These are phyloP conservation scores for Emericellopsis cladophorae DNA, from an alignment of 2,329 filamentous ascomycete species.

Conservation along the genomic window DNA sequence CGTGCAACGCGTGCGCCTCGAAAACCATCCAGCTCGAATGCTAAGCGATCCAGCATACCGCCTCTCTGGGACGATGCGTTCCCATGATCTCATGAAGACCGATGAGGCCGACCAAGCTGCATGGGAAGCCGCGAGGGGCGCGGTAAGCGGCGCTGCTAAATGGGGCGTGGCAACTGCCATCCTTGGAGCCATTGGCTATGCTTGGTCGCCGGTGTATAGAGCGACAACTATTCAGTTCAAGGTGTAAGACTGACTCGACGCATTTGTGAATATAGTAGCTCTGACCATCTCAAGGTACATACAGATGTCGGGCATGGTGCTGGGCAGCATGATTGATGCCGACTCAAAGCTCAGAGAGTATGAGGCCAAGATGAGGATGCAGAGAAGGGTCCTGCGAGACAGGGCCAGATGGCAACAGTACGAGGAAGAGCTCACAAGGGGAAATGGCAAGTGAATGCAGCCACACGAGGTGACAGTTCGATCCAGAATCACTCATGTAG, in stretches of 20 bases:
- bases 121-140: slow-evolving; percentile 59
- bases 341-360: slow-evolving; percentile 56
- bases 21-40: no score
- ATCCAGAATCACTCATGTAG: no score
- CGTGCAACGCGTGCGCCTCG: no score
- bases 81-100: slow-evolving; percentile 45
- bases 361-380: slow-evolving; percentile 51
- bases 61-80: slow-evolving; percentile 20
- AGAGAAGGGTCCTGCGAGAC: slow-evolving; percentile 50
- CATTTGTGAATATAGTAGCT: background rate
- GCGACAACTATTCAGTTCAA: slow-evolving; percentile 65
- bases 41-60: no score
- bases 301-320: slow-evolving; percentile 77
- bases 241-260: slow-evolving; percentile 38
- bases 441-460: background rate
- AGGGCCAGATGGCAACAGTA: slow-evolving; percentile 57
- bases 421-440: slow-evolving; percentile 35
- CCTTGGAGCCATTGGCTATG: slow-evolving; percentile 48
- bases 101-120: slow-evolving; percentile 58
- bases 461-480: no score
- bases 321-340: slow-evolving; percentile 66
- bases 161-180: slow-evolving; percentile 58
- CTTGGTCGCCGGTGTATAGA: slow-evolving; percentile 59
- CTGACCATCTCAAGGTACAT: slow-evolving; percentile 44
- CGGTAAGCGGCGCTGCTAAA: slow-evolving; percentile 52